Evolutionary conservation across 1,284 basidiomycete species (phyloP).

Genomic region (Ganoderma lucidum): DNA sequence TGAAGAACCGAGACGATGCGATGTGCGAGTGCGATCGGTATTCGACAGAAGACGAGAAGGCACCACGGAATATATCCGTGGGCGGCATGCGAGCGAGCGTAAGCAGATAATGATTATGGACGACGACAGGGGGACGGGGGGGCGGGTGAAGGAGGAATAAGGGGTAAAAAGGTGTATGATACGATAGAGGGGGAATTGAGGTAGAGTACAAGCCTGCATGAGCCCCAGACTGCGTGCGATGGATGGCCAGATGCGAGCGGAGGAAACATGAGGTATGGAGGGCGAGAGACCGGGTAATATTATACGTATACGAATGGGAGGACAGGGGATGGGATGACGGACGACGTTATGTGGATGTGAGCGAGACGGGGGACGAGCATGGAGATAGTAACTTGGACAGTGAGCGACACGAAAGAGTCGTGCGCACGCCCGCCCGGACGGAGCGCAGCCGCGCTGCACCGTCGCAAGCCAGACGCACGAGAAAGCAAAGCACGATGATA

Average conservation of each 20-base stretch:
- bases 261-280: constrained; percentile 6
- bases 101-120: neutral
- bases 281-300: constrained; percentile 8
- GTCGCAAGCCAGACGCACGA: neutral
- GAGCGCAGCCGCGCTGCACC: constrained; percentile 7
- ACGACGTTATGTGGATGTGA: constrained; percentile 5
- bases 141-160: neutral
- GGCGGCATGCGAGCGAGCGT: neutral
- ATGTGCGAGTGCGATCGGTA: constrained; percentile 15
- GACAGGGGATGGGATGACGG: neutral
- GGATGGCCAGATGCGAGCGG: constrained; percentile 11
- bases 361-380: constrained; percentile 11
- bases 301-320: neutral
- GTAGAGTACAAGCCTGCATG: constrained; percentile 24
- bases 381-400: neutral
- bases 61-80: neutral
- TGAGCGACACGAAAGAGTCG: neutral
- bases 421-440: neutral
- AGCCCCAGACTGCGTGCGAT: constrained; percentile 20
- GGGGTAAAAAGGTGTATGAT: constrained; percentile 5
- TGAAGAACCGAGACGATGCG: neutral
- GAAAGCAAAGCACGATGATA: constrained; percentile 20
- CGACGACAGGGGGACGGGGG: neutral
- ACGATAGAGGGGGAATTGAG: constrained; percentile 11
- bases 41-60: neutral